Conservation (phyloP, 352 stramenopile genomes). For the Globisporangium radiosum region DNA sequence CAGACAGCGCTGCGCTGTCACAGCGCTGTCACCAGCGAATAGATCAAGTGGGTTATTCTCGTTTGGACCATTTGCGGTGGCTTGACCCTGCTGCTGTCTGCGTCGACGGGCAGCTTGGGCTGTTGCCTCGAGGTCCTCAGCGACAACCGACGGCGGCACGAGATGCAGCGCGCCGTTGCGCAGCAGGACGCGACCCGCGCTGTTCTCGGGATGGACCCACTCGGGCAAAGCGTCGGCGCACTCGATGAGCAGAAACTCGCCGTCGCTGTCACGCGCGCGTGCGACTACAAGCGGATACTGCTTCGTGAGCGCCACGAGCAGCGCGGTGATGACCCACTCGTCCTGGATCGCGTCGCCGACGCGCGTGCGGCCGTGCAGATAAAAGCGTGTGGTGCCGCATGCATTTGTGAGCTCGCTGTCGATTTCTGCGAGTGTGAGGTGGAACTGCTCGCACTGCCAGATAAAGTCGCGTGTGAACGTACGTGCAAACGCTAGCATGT, state of each 20-base stretch:
- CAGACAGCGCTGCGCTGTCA: constrained; percentile 6
- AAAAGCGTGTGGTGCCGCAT: constrained; percentile 18
- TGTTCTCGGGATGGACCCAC: constrained; percentile 60
- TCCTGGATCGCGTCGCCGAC: constrained; percentile 64
- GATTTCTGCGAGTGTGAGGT: constrained; percentile 17
- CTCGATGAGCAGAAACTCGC: constrained; percentile 77
- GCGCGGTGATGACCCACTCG: constrained; percentile 53
- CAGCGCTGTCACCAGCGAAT: neutral
- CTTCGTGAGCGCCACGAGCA: constrained; percentile 42
- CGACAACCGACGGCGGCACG: constrained; percentile 28
- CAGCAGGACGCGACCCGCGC: constrained; percentile 40
- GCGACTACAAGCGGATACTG: constrained; percentile 26
- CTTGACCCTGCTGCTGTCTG: neutral
- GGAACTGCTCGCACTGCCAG: constrained; percentile 51
- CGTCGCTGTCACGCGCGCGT: constrained; percentile 42
- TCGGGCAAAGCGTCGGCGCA: constrained; percentile 55
- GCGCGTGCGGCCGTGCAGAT: constrained; percentile 25
- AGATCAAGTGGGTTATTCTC: neutral
- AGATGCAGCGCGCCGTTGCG: constrained; percentile 34
- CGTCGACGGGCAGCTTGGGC: neutral
- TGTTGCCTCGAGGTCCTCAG: constrained; percentile 7
- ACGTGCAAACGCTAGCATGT: constrained; percentile 20
- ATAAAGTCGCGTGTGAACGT: constrained; percentile 37
- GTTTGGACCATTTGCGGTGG: neutral
- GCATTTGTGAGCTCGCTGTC: neutral